These are phyloP conservation scores for Cynara cardunculus DNA, from an alignment of 129 eudicot species.

Conservation along the genomic window DNA sequence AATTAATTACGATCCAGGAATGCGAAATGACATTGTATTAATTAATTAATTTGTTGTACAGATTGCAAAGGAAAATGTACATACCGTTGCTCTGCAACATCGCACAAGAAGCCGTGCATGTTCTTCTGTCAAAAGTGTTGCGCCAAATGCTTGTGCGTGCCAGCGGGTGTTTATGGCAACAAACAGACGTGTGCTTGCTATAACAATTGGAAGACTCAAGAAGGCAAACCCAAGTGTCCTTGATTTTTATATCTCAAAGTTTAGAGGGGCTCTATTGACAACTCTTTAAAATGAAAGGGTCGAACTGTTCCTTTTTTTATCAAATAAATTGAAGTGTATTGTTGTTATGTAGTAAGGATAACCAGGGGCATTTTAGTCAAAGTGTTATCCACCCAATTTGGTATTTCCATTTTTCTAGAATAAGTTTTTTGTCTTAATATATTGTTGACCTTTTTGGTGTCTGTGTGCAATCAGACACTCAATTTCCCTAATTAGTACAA, in stretches of 20 bases:
- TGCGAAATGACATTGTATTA: neutral
- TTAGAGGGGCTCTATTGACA: conserved; percentile 14
- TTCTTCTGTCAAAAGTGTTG: conserved; percentile 68
- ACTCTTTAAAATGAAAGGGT: conserved; percentile 9
- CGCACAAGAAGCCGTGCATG: conserved; percentile 84
- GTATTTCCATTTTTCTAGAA: neutral
- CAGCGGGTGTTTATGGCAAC: conserved; percentile 57
- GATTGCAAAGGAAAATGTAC: conserved; percentile 61
- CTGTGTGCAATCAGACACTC: neutral
- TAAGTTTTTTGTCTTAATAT: neutral
- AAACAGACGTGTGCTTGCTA: conserved; percentile 69
- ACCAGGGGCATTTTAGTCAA: conserved; percentile 17
- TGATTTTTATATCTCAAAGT: conserved; percentile 10
- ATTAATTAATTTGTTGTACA: conserved; percentile 4
- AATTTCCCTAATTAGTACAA: neutral
- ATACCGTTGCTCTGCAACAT: conserved; percentile 68
- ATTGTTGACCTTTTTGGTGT: neutral
- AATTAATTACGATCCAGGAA: neutral
- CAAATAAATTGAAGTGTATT: conserved; percentile 3
- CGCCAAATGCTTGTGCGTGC: conserved; percentile 71
- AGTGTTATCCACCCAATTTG: conserved; percentile 4
- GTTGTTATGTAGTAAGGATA: neutral
- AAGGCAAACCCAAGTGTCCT: conserved; percentile 74
- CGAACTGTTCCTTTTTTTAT: neutral
- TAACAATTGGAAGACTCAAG: conserved; percentile 76